phyloP scores from a whole-genome alignment of 148 eudicot genomes.

The Fallopia convolvulus region DNA sequence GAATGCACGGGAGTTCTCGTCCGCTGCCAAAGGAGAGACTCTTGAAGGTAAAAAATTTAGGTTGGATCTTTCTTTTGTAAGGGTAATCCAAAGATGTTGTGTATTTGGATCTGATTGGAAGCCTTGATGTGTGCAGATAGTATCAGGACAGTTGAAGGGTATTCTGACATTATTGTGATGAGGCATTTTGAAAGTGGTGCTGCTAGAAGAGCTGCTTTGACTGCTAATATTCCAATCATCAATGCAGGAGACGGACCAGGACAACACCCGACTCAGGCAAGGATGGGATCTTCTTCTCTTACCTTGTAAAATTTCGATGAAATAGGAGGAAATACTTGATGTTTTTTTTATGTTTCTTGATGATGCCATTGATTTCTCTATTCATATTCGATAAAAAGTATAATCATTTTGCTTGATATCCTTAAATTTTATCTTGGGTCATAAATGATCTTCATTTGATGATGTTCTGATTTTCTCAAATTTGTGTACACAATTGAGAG shows the following conservation, averaged over 20 bases:
- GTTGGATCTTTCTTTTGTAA: neutral
- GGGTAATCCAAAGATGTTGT: neutral
- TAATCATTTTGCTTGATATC: too few species aligned
- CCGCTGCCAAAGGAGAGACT: slow-evolving; percentile 99
- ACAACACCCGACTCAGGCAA: slow-evolving; percentile 96
- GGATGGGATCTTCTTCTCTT: neutral
- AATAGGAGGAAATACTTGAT: neutral
- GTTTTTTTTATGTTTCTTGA: neutral
- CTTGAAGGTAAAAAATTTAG: slow-evolving; percentile 59
- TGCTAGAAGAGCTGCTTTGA: slow-evolving; percentile 77
- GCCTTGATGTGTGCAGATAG: slow-evolving; percentile 42
- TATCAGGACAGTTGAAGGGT: slow-evolving; percentile 97
- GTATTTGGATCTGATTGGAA: slow-evolving; percentile 10
- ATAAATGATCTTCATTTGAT: neutral
- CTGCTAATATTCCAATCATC: slow-evolving; percentile 77
- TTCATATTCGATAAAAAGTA: neutral
- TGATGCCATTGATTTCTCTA: neutral
- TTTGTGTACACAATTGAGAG: slow-evolving; percentile 72
- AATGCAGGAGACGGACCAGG: slow-evolving; percentile 99
- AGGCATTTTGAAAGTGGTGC: slow-evolving; percentile 99
- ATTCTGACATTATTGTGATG: slow-evolving; percentile 91
- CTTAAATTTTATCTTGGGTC: neutral
- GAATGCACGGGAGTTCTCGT: slow-evolving; percentile 93
- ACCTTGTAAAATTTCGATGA: neutral
- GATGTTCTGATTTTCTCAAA: neutral